Evolutionary conservation across 805 yeast species (phyloP).

Genomic region (Zygoascus biomembranicola): DNA sequence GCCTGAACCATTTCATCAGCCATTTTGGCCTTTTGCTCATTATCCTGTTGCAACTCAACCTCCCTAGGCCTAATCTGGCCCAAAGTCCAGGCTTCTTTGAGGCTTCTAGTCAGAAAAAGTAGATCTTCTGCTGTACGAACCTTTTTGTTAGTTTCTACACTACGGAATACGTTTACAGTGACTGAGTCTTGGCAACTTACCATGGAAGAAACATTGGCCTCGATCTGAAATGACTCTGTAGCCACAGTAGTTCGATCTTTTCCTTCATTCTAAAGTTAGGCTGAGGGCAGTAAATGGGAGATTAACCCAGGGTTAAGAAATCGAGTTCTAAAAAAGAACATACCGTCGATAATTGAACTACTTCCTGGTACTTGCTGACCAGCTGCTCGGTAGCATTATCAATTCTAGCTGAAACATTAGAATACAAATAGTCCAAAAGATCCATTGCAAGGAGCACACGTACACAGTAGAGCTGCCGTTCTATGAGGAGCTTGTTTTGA

Average conservation of each 20-base stretch:
- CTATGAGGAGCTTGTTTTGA: slow-evolving; percentile 16
- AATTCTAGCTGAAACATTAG: slow-evolving; percentile 16
- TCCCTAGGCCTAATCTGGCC: slow-evolving; percentile 28
- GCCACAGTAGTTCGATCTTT: slow-evolving; percentile 30
- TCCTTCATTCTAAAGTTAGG: slow-evolving; percentile 16
- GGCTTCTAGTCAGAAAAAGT: slow-evolving; percentile 30
- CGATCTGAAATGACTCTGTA: slow-evolving; percentile 32
- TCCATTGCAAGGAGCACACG: not conserved
- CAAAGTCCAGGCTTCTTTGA: slow-evolving; percentile 37
- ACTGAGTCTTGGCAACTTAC: slow-evolving; percentile 6
- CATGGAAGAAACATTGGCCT: slow-evolving; percentile 30
- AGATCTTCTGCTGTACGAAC: slow-evolving; percentile 32
- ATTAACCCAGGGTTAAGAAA: not conserved
- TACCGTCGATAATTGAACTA: slow-evolving; percentile 23
- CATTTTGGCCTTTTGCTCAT: not conserved
- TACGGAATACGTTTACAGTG: slow-evolving; percentile 22
- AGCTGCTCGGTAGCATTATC: slow-evolving; percentile 22
- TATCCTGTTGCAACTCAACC: slow-evolving; percentile 1
- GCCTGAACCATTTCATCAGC: slow-evolving; percentile 5
- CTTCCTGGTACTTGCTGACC: slow-evolving; percentile 21
- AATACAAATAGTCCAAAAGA: not conserved
- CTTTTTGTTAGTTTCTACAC: slow-evolving; percentile 15
- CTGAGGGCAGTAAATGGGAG: not conserved
- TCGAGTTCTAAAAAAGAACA: slow-evolving; percentile 2
- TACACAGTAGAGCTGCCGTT: slow-evolving; percentile 16